phyloP scores from a whole-genome alignment of 179 eudicot genomes.

The Carnegiea gigantea region DNA sequence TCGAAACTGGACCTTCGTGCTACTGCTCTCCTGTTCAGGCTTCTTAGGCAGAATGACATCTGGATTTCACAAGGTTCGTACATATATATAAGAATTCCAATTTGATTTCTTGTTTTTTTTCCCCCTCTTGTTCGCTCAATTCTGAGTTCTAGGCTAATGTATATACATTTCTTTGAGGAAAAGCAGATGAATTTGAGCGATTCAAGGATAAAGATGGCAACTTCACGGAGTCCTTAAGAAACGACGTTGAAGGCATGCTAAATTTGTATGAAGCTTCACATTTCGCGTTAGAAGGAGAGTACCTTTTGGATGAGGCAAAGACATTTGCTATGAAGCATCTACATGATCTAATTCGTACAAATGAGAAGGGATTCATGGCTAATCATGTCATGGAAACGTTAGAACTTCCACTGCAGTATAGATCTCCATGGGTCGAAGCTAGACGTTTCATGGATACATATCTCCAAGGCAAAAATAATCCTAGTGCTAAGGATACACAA shows the following conservation, averaged over 20 bases:
- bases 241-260: conserved; percentile 29
- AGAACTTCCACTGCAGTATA: conserved; percentile 9
- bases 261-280: conserved; percentile 46
- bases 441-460: neutral
- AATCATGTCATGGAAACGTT: neutral
- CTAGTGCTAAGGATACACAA: neutral
- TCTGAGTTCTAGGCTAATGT: no score
- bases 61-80: no score
- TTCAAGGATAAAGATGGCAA: conserved; percentile 14
- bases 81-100: no score
- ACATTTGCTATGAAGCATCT: neutral
- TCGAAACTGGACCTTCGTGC: no score
- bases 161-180: neutral
- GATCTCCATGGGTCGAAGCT: conserved; percentile 13
- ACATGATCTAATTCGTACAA: neutral
- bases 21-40: no score
- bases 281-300: conserved; percentile 25
- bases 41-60: no score
- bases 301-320: conserved; percentile 14
- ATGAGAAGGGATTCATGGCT: neutral
- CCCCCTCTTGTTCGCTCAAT: no score
- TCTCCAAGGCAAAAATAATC: no score
- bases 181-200: conserved; percentile 18
- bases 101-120: no score
- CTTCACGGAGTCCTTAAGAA: neutral